Base-by-base conservation (phyloP, 2,329 filamentous ascomycete genomes). In the Aspergillus felis region DNA sequence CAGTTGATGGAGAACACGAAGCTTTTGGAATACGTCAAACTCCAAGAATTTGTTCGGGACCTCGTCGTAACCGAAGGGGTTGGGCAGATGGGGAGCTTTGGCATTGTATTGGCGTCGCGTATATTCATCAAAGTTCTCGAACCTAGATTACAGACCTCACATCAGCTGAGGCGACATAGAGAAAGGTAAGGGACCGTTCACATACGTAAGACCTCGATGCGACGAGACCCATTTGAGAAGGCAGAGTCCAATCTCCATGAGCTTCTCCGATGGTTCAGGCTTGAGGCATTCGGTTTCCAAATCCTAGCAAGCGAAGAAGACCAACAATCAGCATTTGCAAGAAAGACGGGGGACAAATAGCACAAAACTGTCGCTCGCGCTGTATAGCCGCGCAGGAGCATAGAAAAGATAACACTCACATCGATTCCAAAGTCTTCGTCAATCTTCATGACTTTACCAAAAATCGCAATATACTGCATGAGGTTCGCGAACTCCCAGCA, bases 401-500 rank as follows among this genome's bases (percentile, higher is more conserved):
- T 14, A 41, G 20, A 47, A 17, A 44, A 32, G 54, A 55, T 52
- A 60, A 67, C 78, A 68, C 84, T 47, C 44, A 96, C 94, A 79
- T 97, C 92, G 63, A 97, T 89, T 69, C 93, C 91, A 61, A 97
- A 82, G 69, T 89, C 87, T 61, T 95, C 89, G 66, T 94, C 88
- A 64, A 97, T 90, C 78, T 96, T 97, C 72, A 96, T 87, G 47
- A 87, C 87, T 68, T 89, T 87, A 60, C 93, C 92, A 74, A 99
- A 99, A 44, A 93, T 85, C 72, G 88, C 90, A 60, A 97, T 90
- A 83, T 92, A 99, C 76, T 99, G 93, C 77, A 89, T 92, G 7
- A 97, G 79, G 69, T 92, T 93, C 60, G 93, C 91, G 76, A 97
- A 97, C 74, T 97, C 90, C 92, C 93, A 97, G 82, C 90, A 92